phyloP scores from a whole-genome alignment of 2,329 filamentous ascomycete genomes.

The Pseudocercospora eumusae region DNA sequence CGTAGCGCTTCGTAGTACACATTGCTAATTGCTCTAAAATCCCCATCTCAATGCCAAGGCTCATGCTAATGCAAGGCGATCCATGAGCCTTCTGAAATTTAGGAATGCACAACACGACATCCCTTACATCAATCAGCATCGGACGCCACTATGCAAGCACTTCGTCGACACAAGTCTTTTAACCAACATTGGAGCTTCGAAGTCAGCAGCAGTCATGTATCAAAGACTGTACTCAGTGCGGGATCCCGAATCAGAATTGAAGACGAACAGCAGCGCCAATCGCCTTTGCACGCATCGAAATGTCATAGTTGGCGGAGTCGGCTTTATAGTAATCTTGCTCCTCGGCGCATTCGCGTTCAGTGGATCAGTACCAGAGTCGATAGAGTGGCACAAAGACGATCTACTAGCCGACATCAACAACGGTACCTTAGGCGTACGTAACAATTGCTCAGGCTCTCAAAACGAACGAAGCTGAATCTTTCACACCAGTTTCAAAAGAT shows the following conservation, averaged over 20 bases:
- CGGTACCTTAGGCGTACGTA: no score
- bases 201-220: neutral
- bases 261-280: neutral
- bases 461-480: no score
- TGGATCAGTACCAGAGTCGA: neutral
- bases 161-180: neutral
- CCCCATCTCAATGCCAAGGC: neutral
- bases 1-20: neutral
- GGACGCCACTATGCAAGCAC: neutral
- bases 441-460: no score
- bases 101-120: conserved; percentile 1
- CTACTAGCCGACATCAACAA: no score
- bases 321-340: neutral
- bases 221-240: conserved; percentile 1
- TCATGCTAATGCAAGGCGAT: neutral
- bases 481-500: no score
- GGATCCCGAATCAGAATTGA: neutral
- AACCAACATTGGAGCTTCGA: neutral
- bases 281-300: neutral
- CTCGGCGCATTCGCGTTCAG: neutral
- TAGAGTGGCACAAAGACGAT: neutral
- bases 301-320: neutral
- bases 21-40: neutral
- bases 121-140: neutral
- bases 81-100: neutral